These are phyloP conservation scores for Globisporangium barbulae DNA, from an alignment of 352 stramenopile species.

Conservation along the genomic window DNA sequence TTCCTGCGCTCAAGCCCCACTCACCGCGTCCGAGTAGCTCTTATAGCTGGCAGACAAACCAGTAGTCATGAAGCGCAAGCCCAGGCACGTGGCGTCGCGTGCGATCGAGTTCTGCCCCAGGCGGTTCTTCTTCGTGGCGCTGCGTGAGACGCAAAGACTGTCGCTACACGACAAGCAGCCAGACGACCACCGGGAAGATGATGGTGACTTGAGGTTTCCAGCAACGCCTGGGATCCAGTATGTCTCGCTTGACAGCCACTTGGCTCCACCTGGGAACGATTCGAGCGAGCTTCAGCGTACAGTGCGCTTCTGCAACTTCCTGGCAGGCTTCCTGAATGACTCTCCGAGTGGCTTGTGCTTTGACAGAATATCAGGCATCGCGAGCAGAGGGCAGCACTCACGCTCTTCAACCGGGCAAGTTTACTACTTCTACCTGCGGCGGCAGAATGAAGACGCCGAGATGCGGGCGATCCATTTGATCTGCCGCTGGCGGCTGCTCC, in stretches of 20 bases:
- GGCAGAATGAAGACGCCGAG: constrained; percentile 32
- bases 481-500: constrained; percentile 56
- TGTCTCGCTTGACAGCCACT: constrained; percentile 38
- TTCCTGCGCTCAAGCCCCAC: neutral
- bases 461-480: constrained; percentile 46
- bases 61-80: constrained; percentile 44
- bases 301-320: constrained; percentile 48
- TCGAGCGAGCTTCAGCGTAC: constrained; percentile 27
- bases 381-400: neutral
- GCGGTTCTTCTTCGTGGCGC: constrained; percentile 52
- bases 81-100: constrained; percentile 23
- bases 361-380: neutral
- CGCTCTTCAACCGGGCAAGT: constrained; percentile 14
- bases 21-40: neutral
- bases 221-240: constrained; percentile 37
- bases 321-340: constrained; percentile 25
- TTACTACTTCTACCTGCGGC: constrained; percentile 54
- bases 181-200: neutral
- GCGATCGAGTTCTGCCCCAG: constrained; percentile 58
- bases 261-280: constrained; percentile 9
- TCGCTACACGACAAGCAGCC: constrained; percentile 8
- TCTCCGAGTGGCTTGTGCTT: neutral
- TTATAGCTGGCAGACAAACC: neutral
- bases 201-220: constrained; percentile 19
- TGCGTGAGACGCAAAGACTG: constrained; percentile 31